These are phyloP conservation scores for Diphasiastrum complanatum DNA, from an alignment of 83 land plant genomes.

Conservation along the genomic window DNA sequence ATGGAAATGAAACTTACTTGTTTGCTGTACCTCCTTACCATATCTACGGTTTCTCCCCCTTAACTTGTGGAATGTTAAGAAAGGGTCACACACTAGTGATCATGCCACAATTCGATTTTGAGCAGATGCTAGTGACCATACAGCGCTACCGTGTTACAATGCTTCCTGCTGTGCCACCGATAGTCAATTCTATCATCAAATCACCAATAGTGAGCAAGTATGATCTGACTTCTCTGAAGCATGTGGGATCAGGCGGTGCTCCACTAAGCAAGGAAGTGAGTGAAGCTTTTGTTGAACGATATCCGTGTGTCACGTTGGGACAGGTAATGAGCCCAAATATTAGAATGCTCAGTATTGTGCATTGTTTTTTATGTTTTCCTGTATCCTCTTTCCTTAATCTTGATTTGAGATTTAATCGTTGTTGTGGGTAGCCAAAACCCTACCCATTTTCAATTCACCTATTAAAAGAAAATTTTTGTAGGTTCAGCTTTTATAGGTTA, in stretches of 20 bases:
- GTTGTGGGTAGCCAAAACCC: no score
- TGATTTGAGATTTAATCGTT: no score
- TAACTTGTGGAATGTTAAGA: constrained; percentile 45
- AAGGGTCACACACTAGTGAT: constrained; percentile 59
- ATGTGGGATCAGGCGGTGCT: constrained; percentile 62
- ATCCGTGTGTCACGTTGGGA: constrained; percentile 49
- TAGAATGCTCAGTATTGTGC: no score
- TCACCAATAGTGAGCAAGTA: constrained; percentile 31
- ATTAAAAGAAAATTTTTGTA: no score
- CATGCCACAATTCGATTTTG: constrained; percentile 62
- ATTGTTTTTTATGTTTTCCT: no score
- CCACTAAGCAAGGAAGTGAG: constrained; percentile 76
- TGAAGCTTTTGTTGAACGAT: constrained; percentile 52
- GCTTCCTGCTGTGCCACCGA: constrained; percentile 85
- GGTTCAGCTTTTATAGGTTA: no score
- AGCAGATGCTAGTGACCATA: constrained; percentile 55
- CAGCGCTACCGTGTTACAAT: constrained; percentile 39
- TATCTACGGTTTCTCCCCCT: constrained; percentile 60
- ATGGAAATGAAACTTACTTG: no score
- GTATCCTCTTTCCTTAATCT: no score
- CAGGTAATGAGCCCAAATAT: no score
- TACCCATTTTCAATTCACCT: no score
- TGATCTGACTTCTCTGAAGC: constrained; percentile 39
- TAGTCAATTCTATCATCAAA: constrained; percentile 56
- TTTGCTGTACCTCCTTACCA: constrained; percentile 95